These are phyloP conservation scores for Brasilioporus rufonigricans DNA, from an alignment of 768 basidiomycete genomes.

Conservation along the genomic window DNA sequence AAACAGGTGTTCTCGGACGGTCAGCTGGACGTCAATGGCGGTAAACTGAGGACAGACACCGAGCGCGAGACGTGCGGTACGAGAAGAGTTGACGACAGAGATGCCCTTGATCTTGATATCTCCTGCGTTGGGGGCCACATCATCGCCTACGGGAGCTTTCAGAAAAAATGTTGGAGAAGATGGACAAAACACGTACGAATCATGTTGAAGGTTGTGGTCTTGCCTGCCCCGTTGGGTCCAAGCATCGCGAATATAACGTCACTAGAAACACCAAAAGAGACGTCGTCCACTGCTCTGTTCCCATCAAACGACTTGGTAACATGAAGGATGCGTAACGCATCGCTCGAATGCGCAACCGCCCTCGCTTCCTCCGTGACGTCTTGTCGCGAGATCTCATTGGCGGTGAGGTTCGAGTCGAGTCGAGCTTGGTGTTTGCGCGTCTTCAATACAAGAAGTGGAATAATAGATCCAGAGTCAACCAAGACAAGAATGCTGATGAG, in stretches of 20 bases:
- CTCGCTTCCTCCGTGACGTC: conserved; percentile 59
- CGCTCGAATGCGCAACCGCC: conserved; percentile 44
- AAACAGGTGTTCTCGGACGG: conserved; percentile 71
- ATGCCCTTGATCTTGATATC: conserved; percentile 66
- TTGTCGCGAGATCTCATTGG: conserved; percentile 28
- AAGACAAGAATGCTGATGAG: conserved; percentile 66
- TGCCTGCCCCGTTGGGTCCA: conserved; percentile 83
- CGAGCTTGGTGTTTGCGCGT: conserved; percentile 13
- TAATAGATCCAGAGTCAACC: conserved; percentile 65
- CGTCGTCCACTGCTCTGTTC: conserved; percentile 66
- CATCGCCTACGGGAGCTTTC: conserved; percentile 48
- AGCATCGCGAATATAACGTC: conserved; percentile 71
- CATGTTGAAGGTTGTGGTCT: conserved; percentile 79
- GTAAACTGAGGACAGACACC: conserved; percentile 87
- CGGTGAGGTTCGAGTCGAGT: conserved; percentile 12
- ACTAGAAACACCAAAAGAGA: conserved; percentile 61
- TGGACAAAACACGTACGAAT: conserved; percentile 51
- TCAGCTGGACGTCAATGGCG: conserved; percentile 75
- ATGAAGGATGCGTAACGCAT: conserved; percentile 60
- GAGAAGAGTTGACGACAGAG: conserved; percentile 64
- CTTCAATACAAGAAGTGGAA: conserved; percentile 38
- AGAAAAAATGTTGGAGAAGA: background rate
- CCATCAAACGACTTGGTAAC: conserved; percentile 59
- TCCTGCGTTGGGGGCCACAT: conserved; percentile 63
- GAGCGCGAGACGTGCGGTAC: conserved; percentile 61